A percentile compares a stretch with the other conserved stretches of the same genome.
Evolutionary conservation across 2,329 filamentous ascomycete species (phyloP).

Genomic region (Torrubiellomyces zombiae): DNA sequence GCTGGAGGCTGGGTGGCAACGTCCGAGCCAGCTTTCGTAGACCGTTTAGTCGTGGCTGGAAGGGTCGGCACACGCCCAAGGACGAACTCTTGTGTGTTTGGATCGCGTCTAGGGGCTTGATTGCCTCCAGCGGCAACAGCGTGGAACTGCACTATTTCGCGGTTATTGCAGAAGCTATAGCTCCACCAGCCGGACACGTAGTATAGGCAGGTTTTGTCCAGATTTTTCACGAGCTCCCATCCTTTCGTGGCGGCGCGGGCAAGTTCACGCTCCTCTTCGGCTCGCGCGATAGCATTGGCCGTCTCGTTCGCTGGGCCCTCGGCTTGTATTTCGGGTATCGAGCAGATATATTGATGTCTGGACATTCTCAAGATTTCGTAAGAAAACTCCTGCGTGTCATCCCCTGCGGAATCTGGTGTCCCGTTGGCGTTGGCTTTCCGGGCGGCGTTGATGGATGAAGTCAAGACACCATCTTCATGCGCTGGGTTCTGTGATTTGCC

Average conservation of each 20-base stretch:
- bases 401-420: slow-evolving; percentile 14
- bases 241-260: slow-evolving; percentile 60
- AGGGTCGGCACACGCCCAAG: slow-evolving; percentile 41
- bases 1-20: slow-evolving; percentile 25
- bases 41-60: slow-evolving; percentile 11
- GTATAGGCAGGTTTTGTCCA: slow-evolving; percentile 75
- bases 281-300: slow-evolving; percentile 48
- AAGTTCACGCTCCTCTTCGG: slow-evolving; percentile 67
- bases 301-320: slow-evolving; percentile 43
- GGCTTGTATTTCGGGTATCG: slow-evolving; percentile 54
- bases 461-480: slow-evolving; percentile 10
- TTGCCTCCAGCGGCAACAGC: slow-evolving; percentile 52
- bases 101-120: slow-evolving; percentile 63
- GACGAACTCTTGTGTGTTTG: slow-evolving; percentile 57
- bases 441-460: background rate
- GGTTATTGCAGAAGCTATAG: slow-evolving; percentile 85
- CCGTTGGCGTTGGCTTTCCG: slow-evolving; percentile 7
- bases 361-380: slow-evolving; percentile 65
- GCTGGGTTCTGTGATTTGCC: slow-evolving; percentile 17
- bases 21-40: slow-evolving; percentile 6
- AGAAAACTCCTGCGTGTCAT: slow-evolving; percentile 9
- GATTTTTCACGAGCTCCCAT: slow-evolving; percentile 61
- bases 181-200: slow-evolving; percentile 83
- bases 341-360: slow-evolving; percentile 63
- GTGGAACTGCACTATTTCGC: slow-evolving; percentile 80